These are phyloP conservation scores for Tillandsia fasciculata DNA, from an alignment of 176 grass and related monocot species.

Conservation along the genomic window DNA sequence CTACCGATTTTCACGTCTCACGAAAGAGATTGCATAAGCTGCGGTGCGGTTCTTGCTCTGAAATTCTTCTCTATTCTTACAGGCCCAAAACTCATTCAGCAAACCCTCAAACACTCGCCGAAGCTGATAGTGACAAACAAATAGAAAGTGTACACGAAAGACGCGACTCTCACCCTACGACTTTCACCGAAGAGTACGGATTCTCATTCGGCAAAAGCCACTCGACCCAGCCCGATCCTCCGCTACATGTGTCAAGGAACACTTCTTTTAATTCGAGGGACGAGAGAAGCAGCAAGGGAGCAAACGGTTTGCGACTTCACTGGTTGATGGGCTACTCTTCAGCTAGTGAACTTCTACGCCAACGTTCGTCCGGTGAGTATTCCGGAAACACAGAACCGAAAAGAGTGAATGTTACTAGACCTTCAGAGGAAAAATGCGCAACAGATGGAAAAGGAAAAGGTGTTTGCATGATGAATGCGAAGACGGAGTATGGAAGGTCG, in stretches of 20 bases:
- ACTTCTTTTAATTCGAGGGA: neutral
- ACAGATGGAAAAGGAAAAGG: neutral
- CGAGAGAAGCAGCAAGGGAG: neutral
- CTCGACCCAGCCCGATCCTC: neutral
- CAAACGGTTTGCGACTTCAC: neutral
- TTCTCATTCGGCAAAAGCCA: neutral
- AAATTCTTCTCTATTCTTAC: slow-evolving; percentile 62
- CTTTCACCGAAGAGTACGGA: neutral
- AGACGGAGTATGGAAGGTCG: neutral
- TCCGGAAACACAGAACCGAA: neutral
- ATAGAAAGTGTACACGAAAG: too few species aligned
- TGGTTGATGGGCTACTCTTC: neutral
- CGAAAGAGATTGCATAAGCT: slow-evolving; percentile 46
- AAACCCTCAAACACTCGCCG: slow-evolving; percentile 2
- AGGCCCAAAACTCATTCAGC: slow-evolving; percentile 16
- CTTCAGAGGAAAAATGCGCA: neutral
- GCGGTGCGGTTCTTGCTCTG: slow-evolving; percentile 60
- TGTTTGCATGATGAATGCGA: neutral
- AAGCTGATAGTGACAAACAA: neutral
- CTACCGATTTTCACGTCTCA: slow-evolving; percentile 44
- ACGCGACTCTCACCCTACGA: neutral
- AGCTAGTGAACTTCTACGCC: neutral
- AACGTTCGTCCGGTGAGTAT: neutral
- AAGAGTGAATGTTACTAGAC: neutral
- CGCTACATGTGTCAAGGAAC: neutral